Conservation (phyloP, 306 rosid species). For the Prunus mongolica region DNA sequence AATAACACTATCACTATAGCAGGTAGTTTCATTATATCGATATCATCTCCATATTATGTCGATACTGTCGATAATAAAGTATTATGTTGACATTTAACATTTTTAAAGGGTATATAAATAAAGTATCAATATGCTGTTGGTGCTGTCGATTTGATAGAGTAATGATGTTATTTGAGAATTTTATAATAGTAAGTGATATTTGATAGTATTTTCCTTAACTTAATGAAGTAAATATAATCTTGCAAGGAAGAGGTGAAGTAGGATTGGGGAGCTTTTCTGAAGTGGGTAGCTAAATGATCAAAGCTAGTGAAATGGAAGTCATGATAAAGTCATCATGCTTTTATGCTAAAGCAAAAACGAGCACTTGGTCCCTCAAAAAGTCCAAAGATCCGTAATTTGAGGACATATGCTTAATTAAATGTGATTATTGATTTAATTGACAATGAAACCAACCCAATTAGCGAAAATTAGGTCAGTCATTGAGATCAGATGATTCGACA, state of each 20-base stretch:
- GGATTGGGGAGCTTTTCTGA: slow-evolving; percentile 34
- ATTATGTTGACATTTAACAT: too few relatives aligned
- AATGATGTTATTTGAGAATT: too few relatives aligned
- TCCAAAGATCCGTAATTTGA: slow-evolving; percentile 28
- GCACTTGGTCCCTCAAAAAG: slow-evolving; percentile 34
- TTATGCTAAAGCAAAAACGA: slow-evolving; percentile 31
- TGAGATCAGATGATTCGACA: slow-evolving; percentile 53
- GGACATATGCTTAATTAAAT: slow-evolving; percentile 22
- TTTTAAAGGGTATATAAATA: too few relatives aligned
- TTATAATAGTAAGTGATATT: too few relatives aligned
- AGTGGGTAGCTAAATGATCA: slow-evolving; percentile 55
- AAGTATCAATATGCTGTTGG: too few relatives aligned
- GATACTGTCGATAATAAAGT: too few relatives aligned
- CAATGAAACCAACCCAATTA: slow-evolving; percentile 20
- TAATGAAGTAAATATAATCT: neutral
- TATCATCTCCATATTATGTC: too few relatives aligned
- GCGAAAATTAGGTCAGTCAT: slow-evolving; percentile 26
- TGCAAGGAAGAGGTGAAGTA: slow-evolving; percentile 32
- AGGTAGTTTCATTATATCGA: too few relatives aligned
- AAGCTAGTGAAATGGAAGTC: slow-evolving; percentile 33
- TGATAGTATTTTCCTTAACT: neutral
- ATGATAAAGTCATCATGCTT: slow-evolving; percentile 51
- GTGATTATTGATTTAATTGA: slow-evolving; percentile 41
- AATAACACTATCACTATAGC: too few relatives aligned
- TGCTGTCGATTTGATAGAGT: too few relatives aligned